These are phyloP conservation scores for Modicella reniformis DNA, from an alignment of 371 early-diverging fungal genomes.

Conservation along the genomic window DNA sequence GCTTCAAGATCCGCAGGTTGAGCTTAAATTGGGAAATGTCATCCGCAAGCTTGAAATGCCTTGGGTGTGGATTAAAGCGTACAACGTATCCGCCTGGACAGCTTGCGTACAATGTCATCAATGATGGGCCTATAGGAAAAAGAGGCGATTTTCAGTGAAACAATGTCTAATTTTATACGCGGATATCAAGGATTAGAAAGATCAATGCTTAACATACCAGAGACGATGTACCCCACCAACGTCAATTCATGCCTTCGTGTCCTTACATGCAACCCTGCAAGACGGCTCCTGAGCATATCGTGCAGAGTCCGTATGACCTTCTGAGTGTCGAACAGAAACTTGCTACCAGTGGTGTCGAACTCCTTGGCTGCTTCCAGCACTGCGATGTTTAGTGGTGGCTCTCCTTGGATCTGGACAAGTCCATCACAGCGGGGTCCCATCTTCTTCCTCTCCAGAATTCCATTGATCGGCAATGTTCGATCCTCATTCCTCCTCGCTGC, in stretches of 20 bases:
- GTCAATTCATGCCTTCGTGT: constrained; percentile 12
- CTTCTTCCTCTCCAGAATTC: constrained; percentile 17
- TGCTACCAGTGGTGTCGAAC: constrained; percentile 22
- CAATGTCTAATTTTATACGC: neutral
- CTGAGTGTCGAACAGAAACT: constrained; percentile 20
- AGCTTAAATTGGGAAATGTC: constrained; percentile 18
- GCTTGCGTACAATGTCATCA: constrained; percentile 22
- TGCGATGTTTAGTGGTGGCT: constrained; percentile 13
- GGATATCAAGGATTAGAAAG: constrained; percentile 10
- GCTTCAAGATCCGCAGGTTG: constrained; percentile 22
- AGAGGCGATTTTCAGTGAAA: neutral
- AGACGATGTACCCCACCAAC: constrained; percentile 13
- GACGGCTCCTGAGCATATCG: constrained; percentile 24
- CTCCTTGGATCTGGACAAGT: constrained; percentile 21
- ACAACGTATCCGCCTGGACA: constrained; percentile 21
- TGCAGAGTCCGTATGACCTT: constrained; percentile 11
- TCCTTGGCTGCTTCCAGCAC: constrained; percentile 21
- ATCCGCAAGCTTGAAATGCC: constrained; percentile 15
- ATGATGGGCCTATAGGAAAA: constrained; percentile 12
- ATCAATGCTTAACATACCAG: constrained; percentile 9
- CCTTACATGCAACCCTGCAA: constrained; percentile 7
- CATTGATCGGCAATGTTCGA: constrained; percentile 15
- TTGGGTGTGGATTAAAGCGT: constrained; percentile 5
- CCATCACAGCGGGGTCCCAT: constrained; percentile 20
- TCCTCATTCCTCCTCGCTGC: constrained; percentile 16